Evolutionary conservation across 495 filamentous ascomycete genomes (phyloP).

Genomic region (Lepraria neglecta): DNA sequence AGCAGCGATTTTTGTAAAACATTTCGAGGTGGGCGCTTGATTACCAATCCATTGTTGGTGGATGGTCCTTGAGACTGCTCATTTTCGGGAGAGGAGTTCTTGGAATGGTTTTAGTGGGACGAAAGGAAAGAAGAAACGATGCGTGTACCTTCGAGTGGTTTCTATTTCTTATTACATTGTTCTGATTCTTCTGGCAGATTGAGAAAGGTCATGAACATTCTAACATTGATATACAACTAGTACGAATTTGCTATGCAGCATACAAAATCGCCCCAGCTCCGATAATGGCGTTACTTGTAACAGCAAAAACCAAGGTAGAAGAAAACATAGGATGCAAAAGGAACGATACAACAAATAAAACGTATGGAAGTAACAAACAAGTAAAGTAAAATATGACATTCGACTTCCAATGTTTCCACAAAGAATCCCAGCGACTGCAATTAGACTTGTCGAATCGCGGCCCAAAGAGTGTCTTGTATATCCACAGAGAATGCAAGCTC

Average conservation of each 20-base stretch:
- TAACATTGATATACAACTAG: no score
- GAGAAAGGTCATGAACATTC: no score
- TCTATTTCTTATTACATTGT: no score
- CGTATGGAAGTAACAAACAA: not conserved
- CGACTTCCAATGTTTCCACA: not conserved
- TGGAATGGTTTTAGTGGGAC: no score
- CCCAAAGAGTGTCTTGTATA: not conserved
- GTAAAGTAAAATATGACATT: not conserved
- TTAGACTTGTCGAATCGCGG: not conserved
- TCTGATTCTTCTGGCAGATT: no score
- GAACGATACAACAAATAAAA: not conserved
- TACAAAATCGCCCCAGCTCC: not conserved
- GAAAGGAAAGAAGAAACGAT: no score
- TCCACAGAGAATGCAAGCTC: not conserved
- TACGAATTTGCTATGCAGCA: not conserved
- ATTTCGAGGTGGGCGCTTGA: no score
- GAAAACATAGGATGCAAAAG: not conserved
- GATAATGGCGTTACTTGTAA: not conserved
- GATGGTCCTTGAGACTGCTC: no score
- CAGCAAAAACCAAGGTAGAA: not conserved
- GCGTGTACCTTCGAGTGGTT: no score
- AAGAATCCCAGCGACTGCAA: constrained; percentile 1
- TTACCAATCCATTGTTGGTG: no score
- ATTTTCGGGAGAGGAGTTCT: no score
- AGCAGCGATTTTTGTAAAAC: no score